A percentile compares a stretch with the other conserved stretches of the same genome.
These are phyloP conservation scores for Prinsepia uniflora DNA, from an alignment of 306 rosid species.

Conservation along the genomic window DNA sequence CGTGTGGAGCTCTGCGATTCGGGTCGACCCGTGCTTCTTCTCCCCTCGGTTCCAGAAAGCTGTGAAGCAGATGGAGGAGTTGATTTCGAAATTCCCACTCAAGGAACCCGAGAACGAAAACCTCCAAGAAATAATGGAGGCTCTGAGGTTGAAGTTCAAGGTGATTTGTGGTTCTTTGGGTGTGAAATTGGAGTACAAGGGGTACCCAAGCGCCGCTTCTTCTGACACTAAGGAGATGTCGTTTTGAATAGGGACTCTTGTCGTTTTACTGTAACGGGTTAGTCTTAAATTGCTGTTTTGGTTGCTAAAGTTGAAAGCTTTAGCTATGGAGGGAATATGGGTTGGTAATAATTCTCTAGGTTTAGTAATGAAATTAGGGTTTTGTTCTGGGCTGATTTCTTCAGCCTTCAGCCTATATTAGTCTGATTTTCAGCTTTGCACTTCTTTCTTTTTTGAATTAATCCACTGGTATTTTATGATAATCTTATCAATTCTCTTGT, in stretches of 20 bases:
- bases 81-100: slow-evolving; percentile 54
- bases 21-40: slow-evolving; percentile 43
- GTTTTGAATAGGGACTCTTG: slow-evolving; percentile 33
- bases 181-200: slow-evolving; percentile 60
- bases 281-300: background rate
- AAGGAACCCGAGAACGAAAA: slow-evolving; percentile 60
- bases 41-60: slow-evolving; percentile 44
- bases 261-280: slow-evolving; percentile 1
- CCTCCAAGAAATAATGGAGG: slow-evolving; percentile 63
- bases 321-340: background rate
- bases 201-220: slow-evolving; percentile 42
- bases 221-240: slow-evolving; percentile 35
- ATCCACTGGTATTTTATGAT: background rate
- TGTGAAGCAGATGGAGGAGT: slow-evolving; percentile 62
- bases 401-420: background rate
- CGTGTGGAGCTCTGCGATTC: slow-evolving; percentile 50
- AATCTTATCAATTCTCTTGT: background rate
- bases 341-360: background rate
- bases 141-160: slow-evolving; percentile 67
- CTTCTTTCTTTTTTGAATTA: background rate
- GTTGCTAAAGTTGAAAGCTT: background rate
- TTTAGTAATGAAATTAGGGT: background rate
- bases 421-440: background rate
- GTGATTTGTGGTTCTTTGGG: slow-evolving; percentile 58
- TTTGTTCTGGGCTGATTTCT: background rate